Conservation (phyloP, 345 rosid genomes). For the Eucalyptus curtisii region DNA sequence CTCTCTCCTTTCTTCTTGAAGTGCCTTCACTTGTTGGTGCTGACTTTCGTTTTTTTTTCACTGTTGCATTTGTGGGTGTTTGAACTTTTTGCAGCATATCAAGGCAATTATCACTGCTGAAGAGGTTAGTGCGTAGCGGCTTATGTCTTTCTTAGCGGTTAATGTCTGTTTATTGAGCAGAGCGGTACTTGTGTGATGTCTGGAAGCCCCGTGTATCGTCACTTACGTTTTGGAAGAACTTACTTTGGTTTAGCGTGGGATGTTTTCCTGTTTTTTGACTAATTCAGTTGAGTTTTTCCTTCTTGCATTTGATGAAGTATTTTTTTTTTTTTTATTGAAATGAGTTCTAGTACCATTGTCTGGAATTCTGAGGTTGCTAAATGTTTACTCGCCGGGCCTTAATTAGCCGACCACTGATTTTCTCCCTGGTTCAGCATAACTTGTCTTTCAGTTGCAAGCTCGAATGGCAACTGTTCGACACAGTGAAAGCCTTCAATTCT, state of each 20-base stretch:
- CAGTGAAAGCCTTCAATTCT: background rate
- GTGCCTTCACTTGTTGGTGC: background rate
- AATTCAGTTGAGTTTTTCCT: background rate
- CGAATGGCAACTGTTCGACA: background rate
- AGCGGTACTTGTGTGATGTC: too few species aligned
- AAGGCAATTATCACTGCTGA: conserved; percentile 92
- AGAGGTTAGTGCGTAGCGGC: conserved; percentile 43
- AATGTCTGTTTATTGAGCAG: background rate
- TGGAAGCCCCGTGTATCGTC: background rate
- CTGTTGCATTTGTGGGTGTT: background rate
- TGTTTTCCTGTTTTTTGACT: background rate
- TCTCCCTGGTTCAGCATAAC: background rate
- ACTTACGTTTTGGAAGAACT: background rate
- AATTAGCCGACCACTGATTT: background rate
- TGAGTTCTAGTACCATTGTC: background rate
- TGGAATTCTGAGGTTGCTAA: background rate
- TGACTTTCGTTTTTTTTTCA: background rate
- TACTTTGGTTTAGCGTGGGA: background rate
- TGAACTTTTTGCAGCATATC: conserved; percentile 51
- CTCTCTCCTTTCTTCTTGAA: background rate
- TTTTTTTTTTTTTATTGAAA: background rate
- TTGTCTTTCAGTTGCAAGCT: background rate
- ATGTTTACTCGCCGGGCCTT: background rate
- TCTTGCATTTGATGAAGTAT: background rate
- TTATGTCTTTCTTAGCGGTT: background rate